Conservation (phyloP, 768 basidiomycete genomes). For the Lyophyllum atratum region DNA sequence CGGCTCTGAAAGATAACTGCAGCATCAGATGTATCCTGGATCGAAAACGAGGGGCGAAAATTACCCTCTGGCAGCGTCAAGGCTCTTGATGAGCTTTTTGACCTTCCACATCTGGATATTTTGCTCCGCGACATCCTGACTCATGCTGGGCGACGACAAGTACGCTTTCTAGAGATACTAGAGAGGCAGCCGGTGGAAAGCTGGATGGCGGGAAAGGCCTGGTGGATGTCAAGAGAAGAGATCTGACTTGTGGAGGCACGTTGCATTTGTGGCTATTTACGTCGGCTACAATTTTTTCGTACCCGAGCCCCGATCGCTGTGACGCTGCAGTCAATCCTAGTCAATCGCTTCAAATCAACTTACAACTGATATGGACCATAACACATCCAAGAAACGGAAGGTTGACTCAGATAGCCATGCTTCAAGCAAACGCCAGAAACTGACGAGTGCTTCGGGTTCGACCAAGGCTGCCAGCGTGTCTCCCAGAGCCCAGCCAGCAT, state of each 20-base stretch:
- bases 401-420: conserved; percentile 26
- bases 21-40: conserved; percentile 24
- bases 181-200: conserved; percentile 23
- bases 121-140: conserved; percentile 86
- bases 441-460: conserved; percentile 19
- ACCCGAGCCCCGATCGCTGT: conserved; percentile 11
- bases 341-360: conserved; percentile 6
- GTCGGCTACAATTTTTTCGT: conserved; percentile 17
- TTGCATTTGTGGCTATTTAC: conserved; percentile 24
- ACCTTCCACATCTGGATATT: conserved; percentile 99
- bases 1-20: conserved; percentile 57
- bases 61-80: conserved; percentile 90
- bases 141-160: conserved; percentile 58
- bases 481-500: background rate
- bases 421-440: conserved; percentile 34
- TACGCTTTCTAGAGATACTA: conserved; percentile 31
- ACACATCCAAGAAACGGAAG: conserved; percentile 39
- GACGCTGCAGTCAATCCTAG: background rate
- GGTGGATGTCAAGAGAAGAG: conserved; percentile 25
- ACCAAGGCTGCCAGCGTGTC: conserved; percentile 16
- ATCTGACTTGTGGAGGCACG: conserved; percentile 16
- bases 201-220: conserved; percentile 13
- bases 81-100: conserved; percentile 98
- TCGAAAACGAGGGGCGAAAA: conserved; percentile 17
- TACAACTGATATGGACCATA: conserved; percentile 6